Evolutionary conservation across 176 grass and related monocot genomes (phyloP).

Genomic region (Avena eriantha): DNA sequence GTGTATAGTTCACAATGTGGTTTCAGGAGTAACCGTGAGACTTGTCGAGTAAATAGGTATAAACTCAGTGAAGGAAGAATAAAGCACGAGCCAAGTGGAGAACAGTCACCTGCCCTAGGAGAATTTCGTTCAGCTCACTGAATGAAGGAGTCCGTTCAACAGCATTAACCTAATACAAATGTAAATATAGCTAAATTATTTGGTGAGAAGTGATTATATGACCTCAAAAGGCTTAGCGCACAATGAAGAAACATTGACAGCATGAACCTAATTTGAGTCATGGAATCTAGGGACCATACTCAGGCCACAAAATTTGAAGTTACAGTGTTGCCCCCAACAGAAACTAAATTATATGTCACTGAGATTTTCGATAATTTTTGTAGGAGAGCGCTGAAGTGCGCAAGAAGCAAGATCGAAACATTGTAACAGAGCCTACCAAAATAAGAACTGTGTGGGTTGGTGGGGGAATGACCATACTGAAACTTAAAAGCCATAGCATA

Average conservation of each 20-base stretch:
- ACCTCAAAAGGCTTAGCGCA: not conserved
- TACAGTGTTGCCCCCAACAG: not conserved
- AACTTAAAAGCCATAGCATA: not conserved
- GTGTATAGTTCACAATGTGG: constrained; percentile 1
- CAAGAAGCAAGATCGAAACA: not conserved
- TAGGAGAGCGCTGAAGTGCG: not conserved
- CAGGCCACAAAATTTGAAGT: not conserved
- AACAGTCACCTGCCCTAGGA: constrained; percentile 89
- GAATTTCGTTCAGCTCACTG: constrained; percentile 97
- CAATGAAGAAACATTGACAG: not conserved
- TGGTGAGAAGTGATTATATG: not conserved
- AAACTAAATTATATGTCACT: not conserved
- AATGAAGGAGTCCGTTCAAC: constrained; percentile 97
- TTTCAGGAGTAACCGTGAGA: not conserved
- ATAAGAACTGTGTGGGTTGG: not conserved
- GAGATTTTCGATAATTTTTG: not conserved
- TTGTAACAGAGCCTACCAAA: constrained; percentile 3
- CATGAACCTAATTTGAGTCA: not conserved
- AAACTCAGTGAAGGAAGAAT: constrained; percentile 9
- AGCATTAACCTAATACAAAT: constrained; percentile 79
- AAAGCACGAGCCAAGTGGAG: constrained; percentile 24
- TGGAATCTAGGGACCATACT: not conserved
- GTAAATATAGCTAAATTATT: constrained; percentile 33
- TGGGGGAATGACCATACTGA: not conserved
- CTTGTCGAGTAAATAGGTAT: constrained; percentile 17